Evolutionary conservation across 2,329 filamentous ascomycete species (phyloP).

Genomic region (Fusarium compactum): DNA sequence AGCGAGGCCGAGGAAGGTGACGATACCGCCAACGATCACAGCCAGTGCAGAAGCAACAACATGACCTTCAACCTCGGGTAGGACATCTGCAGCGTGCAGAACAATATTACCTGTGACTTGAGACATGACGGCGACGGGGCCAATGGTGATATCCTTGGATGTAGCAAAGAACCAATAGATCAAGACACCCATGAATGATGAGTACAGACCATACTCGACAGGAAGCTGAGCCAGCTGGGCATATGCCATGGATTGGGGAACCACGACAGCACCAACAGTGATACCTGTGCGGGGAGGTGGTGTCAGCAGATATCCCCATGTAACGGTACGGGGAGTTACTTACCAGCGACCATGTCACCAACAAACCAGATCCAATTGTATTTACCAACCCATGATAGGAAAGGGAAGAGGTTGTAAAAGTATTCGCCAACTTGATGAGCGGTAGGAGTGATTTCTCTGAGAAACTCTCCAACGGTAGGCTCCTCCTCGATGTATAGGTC

Average conservation of each 20-base stretch:
- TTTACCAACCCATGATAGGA: constrained; percentile 62
- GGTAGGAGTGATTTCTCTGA: constrained; percentile 55
- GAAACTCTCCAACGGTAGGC: constrained; percentile 57
- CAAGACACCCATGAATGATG: constrained; percentile 94
- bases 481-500: constrained; percentile 57
- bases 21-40: constrained; percentile 61
- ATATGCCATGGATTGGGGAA: constrained; percentile 68
- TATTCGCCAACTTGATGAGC: constrained; percentile 50
- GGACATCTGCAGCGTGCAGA: constrained; percentile 51
- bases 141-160: constrained; percentile 90
- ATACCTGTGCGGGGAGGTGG: constrained; percentile 46
- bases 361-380: constrained; percentile 63
- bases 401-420: constrained; percentile 60
- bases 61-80: constrained; percentile 57
- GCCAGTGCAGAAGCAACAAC: constrained; percentile 62
- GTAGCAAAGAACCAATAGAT: constrained; percentile 99
- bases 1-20: constrained; percentile 62
- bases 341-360: constrained; percentile 61
- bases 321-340: constrained; percentile 25
- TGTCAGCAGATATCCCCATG: constrained; percentile 35
- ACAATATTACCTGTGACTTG: constrained; percentile 65
- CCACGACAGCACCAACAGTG: constrained; percentile 65
- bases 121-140: constrained; percentile 68
- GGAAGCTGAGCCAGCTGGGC: constrained; percentile 61
- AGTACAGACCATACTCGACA: constrained; percentile 66